phyloP scores from a whole-genome alignment of 495 filamentous ascomycete genomes.

The Lasiosphaeria miniovina region DNA sequence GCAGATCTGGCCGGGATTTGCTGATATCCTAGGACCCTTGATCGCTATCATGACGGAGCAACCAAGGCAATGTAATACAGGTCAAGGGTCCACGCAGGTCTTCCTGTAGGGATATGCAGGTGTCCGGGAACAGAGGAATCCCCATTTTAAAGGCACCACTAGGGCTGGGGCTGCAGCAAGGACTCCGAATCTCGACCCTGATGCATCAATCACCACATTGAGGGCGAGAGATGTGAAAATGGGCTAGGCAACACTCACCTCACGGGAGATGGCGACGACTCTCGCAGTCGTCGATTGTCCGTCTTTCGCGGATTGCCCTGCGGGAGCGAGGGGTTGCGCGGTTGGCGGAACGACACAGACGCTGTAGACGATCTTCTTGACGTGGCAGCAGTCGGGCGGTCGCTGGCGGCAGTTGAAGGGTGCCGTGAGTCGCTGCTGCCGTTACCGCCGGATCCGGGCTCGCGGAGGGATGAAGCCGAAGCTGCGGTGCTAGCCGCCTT shows the following conservation, averaged over 20 bases:
- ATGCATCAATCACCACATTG: background rate
- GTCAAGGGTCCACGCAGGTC: background rate
- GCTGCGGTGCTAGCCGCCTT: slow-evolving; percentile 24
- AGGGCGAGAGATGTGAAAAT: background rate
- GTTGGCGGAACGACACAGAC: slow-evolving; percentile 41
- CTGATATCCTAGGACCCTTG: background rate
- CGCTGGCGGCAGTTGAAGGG: slow-evolving; percentile 23
- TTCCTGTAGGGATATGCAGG: slow-evolving; percentile 5
- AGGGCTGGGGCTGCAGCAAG: slow-evolving; percentile 13
- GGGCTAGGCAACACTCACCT: slow-evolving; percentile 38
- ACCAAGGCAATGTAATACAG: background rate
- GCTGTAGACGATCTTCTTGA: slow-evolving; percentile 44
- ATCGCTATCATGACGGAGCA: background rate
- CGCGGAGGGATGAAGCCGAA: slow-evolving; percentile 18
- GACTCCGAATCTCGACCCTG: background rate
- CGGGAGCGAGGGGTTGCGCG: slow-evolving; percentile 41
- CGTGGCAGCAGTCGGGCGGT: slow-evolving; percentile 10
- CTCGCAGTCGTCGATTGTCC: slow-evolving; percentile 37
- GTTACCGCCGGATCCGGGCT: slow-evolving; percentile 9
- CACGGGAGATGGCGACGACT: slow-evolving; percentile 45
- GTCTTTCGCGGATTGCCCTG: slow-evolving; percentile 45
- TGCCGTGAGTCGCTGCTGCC: slow-evolving; percentile 9
- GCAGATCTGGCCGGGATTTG: too few relatives aligned
- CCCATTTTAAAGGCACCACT: slow-evolving; percentile 21
- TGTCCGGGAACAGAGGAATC: slow-evolving; percentile 13